Percentiles rank a stretch among this genome's conserved stretches.
These are phyloP conservation scores for Pharus latifolius DNA, from an alignment of 176 grass and related monocot species.

Conservation along the genomic window DNA sequence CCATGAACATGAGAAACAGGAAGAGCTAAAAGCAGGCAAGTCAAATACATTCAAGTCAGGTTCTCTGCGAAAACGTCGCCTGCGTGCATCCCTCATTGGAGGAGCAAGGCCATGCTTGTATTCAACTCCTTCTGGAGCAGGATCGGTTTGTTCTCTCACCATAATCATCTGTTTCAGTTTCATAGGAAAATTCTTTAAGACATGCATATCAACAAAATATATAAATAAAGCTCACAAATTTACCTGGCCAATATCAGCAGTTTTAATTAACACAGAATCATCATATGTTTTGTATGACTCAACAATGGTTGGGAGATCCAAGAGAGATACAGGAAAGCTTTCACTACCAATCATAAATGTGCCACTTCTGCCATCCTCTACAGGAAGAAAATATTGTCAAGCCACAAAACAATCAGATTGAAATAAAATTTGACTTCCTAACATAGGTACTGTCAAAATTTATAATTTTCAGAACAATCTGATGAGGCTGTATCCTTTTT, in stretches of 20 bases:
- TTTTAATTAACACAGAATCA: conserved; percentile 82
- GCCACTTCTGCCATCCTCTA: conserved; percentile 90
- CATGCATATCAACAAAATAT: not conserved
- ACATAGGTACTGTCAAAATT: no score
- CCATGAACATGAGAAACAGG: conserved; percentile 14
- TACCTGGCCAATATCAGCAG: conserved; percentile 87
- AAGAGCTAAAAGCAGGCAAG: not conserved
- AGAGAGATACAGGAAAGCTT: conserved; percentile 64
- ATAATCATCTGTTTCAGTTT: conserved; percentile 63
- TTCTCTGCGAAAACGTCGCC: conserved; percentile 74
- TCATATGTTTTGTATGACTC: conserved; percentile 96
- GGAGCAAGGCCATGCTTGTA: conserved; percentile 92
- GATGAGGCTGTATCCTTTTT: not conserved
- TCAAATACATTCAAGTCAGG: conserved; percentile 68
- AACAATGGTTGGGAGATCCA: conserved; percentile 71
- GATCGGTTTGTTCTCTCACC: conserved; percentile 69
- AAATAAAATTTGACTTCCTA: not conserved
- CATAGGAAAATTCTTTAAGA: not conserved
- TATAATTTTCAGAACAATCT: not conserved
- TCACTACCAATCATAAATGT: conserved; percentile 82
- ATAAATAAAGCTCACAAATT: not conserved
- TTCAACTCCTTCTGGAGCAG: conserved; percentile 76
- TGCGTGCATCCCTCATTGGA: conserved; percentile 79
- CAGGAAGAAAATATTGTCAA: conserved; percentile 5
- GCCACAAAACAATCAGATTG: conserved; percentile 13